A percentile compares a stretch with the other conserved stretches of the same genome.
Evolutionary conservation across 257 asterid genomes (phyloP).

Genomic region (Plectranthus barbatus): DNA sequence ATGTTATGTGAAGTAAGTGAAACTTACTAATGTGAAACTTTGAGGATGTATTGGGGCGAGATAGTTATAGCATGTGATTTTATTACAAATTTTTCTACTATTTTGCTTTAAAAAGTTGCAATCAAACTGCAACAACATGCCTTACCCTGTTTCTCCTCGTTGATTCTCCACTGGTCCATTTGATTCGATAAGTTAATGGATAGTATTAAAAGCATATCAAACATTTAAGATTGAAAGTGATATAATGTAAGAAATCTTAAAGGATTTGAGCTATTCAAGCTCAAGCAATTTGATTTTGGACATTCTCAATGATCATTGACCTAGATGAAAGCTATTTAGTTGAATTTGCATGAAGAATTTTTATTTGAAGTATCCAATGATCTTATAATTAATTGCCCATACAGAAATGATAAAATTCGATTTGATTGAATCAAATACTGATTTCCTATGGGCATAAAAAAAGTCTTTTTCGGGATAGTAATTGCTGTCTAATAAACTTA

Average conservation of each 20-base stretch:
- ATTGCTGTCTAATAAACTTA: too few species aligned
- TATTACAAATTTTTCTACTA: background rate
- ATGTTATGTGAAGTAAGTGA: background rate
- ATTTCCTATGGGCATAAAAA: too few species aligned
- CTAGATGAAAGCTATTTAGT: background rate
- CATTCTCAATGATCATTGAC: background rate
- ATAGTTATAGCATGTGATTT: background rate
- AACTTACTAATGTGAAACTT: background rate
- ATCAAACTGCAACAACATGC: background rate
- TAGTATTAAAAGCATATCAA: background rate
- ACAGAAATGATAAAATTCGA: too few species aligned
- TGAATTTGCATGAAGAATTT: background rate
- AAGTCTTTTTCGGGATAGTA: too few species aligned
- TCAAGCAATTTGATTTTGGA: background rate
- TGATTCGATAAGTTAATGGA: background rate
- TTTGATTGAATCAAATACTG: too few species aligned
- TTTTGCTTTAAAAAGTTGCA: background rate
- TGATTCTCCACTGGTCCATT: too few species aligned
- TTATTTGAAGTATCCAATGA: background rate
- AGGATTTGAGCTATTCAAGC: background rate
- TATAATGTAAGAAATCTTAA: background rate
- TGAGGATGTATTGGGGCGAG: background rate
- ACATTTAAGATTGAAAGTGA: background rate
- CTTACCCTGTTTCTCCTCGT: background rate
- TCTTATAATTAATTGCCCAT: too few species aligned